Evolutionary conservation across 164 flowering plant genomes (phyloP).

Genomic region (Nymphaea colorata): DNA sequence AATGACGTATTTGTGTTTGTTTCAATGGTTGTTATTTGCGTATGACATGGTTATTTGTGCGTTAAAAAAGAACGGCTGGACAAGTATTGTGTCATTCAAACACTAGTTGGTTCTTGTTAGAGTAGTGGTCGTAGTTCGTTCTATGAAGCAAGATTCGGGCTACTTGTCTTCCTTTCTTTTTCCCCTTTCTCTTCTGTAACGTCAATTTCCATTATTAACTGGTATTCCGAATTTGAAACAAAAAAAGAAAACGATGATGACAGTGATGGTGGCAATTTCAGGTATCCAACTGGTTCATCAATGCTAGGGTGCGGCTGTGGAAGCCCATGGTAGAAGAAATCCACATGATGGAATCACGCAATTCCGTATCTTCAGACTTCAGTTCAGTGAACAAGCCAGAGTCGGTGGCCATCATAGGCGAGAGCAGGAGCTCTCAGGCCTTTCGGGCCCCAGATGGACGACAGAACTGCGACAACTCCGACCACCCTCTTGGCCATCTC

Average conservation of each 20-base stretch:
- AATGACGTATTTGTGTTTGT: neutral
- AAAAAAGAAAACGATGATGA: neutral
- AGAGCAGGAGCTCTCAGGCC: neutral
- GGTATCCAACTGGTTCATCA: slow-evolving; percentile 95
- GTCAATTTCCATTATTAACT: too few species aligned
- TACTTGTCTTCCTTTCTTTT: too few species aligned
- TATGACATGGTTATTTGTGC: neutral
- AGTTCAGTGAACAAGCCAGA: neutral
- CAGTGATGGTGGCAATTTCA: slow-evolving; percentile 8
- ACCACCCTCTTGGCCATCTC: neutral
- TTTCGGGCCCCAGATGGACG: neutral
- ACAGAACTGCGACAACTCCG: neutral
- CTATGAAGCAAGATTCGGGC: too few species aligned
- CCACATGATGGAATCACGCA: slow-evolving; percentile 52
- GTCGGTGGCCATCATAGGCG: neutral
- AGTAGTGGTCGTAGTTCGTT: neutral
- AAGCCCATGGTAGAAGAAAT: slow-evolving; percentile 96
- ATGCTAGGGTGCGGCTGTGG: slow-evolving; percentile 93
- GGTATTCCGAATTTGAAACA: neutral
- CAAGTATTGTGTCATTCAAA: too few species aligned
- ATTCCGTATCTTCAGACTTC: neutral
- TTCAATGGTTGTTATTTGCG: too few species aligned
- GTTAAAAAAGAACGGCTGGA: neutral
- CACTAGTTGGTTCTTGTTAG: neutral
- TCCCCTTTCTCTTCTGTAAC: too few species aligned